Base-by-base conservation (phyloP, 495 filamentous ascomycete species). In the Hapsidospora chrysogenum region DNA sequence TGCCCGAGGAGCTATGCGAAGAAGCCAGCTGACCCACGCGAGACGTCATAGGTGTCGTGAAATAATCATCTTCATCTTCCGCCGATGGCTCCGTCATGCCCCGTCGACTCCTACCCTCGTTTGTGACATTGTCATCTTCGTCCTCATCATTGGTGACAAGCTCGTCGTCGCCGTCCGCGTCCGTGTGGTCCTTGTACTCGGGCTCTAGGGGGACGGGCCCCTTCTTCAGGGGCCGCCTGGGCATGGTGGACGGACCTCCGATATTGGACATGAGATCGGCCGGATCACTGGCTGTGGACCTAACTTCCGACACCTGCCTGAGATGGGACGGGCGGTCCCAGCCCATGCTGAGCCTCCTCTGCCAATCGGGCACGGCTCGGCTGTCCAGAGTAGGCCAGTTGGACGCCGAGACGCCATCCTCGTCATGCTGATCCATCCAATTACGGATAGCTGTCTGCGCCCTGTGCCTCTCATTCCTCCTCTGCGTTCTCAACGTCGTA, bases 121-220 rank as follows among this genome's bases (percentile, higher is more conserved):
- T 34, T 46, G 50, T 40, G 32, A 48, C 43, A 18, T 61, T 58
- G 21, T 67, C 65, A 23, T 72, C 65, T 15, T 69, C 60, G 31
- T 76, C 74, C 23, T 76, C 72, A 18, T 79, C 77, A 27, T 79
- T 78, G 0, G 80, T 85, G n/a, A 83, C 67, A n/a, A 83, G 63
- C 52, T 92, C 85, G 43, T 92, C 84, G 43, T 93, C 85, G 3
- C 80, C 85, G 53, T 93, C 84, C 22, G 69, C 84, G 43, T 84
- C 83, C 2, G 76, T 81, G 42, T 80, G 47, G 21, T 64, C 61
- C 40, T 61, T 62, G 2, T 46, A 41, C 34, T 47, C 44, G 14
- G 37, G 29, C 1, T 52, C 57, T 40, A 57, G 42, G 26, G 50
- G 47, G 37, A 58, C 46, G 11, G 25, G 17, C 5, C 33, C 11